Percentiles rank a stretch among this genome's conserved stretches.
Conservation (phyloP, 768 basidiomycete species). For the Asterophora parasitica region DNA sequence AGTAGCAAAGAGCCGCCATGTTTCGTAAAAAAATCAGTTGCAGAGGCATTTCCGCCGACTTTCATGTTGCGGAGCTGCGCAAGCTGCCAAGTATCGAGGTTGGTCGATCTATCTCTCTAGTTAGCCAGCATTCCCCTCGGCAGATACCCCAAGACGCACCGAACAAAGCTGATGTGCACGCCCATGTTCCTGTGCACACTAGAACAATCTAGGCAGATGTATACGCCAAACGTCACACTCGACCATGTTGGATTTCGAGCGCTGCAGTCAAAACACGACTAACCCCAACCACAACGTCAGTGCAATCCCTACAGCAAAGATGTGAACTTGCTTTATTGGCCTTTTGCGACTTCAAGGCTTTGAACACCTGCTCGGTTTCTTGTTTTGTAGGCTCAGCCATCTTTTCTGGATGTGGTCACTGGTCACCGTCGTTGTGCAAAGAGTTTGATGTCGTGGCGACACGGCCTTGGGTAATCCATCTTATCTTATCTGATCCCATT, state of each 20-base stretch:
- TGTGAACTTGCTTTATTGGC: slow-evolving; percentile 67
- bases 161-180: slow-evolving; percentile 95
- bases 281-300: neutral
- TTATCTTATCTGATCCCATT: slow-evolving; percentile 11
- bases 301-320: neutral
- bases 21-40: slow-evolving; percentile 85
- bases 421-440: slow-evolving; percentile 1
- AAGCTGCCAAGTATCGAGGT: slow-evolving; percentile 92
- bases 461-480: slow-evolving; percentile 4
- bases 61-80: slow-evolving; percentile 93
- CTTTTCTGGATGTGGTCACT: slow-evolving; percentile 15
- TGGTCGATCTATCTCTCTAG: slow-evolving; percentile 75
- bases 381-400: slow-evolving; percentile 81
- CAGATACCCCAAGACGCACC: slow-evolving; percentile 46
- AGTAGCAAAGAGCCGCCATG: slow-evolving; percentile 75
- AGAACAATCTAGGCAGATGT: slow-evolving; percentile 97
- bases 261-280: slow-evolving; percentile 87
- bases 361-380: slow-evolving; percentile 85
- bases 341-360: slow-evolving; percentile 76
- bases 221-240: slow-evolving; percentile 92
- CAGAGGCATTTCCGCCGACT: slow-evolving; percentile 86
- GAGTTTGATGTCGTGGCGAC: slow-evolving; percentile 30
- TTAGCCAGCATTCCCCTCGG: slow-evolving; percentile 4
- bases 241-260: slow-evolving; percentile 98
- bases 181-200: slow-evolving; percentile 94